phyloP scores from a whole-genome alignment of 208 protist species.

The Leishmania major region DNA sequence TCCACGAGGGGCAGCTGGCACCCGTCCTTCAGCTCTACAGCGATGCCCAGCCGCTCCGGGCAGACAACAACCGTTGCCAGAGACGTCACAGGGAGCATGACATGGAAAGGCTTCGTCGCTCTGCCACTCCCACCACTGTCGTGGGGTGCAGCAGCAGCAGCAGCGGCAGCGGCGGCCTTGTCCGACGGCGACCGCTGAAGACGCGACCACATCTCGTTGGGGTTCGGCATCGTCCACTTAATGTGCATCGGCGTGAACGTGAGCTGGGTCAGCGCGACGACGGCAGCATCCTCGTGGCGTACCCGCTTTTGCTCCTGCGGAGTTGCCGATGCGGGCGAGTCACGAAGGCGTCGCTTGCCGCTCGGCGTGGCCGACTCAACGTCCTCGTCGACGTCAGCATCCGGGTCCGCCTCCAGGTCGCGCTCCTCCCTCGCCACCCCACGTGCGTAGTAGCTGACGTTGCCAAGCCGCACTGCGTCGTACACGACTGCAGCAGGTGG shows the following conservation, averaged over 20 bases:
- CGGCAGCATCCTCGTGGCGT: not conserved
- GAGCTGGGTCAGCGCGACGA: constrained; percentile 20
- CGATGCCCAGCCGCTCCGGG: constrained; percentile 43
- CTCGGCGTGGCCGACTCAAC: not conserved
- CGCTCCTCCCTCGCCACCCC: not conserved
- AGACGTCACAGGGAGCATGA: constrained; percentile 55
- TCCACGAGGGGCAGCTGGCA: constrained; percentile 52
- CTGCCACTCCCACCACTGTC: not conserved
- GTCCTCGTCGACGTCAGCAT: not conserved
- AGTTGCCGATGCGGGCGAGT: not conserved
- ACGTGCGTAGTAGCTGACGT: constrained; percentile 21
- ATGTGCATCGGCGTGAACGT: constrained; percentile 61
- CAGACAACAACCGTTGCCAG: constrained; percentile 63
- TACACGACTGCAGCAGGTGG: constrained; percentile 21
- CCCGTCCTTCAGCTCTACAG: constrained; percentile 56
- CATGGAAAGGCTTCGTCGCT: constrained; percentile 34
- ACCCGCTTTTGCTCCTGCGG: not conserved
- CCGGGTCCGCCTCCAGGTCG: not conserved
- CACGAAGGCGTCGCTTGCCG: not conserved
- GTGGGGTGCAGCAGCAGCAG: not conserved
- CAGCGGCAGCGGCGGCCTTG: not conserved
- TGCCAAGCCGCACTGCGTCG: constrained; percentile 29
- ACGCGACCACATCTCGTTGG: constrained; percentile 10
- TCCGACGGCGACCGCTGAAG: not conserved
- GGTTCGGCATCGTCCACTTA: constrained; percentile 67